phyloP scores from a whole-genome alignment of 1,139 yeast species.

The Suhomyces bolitotheri region DNA sequence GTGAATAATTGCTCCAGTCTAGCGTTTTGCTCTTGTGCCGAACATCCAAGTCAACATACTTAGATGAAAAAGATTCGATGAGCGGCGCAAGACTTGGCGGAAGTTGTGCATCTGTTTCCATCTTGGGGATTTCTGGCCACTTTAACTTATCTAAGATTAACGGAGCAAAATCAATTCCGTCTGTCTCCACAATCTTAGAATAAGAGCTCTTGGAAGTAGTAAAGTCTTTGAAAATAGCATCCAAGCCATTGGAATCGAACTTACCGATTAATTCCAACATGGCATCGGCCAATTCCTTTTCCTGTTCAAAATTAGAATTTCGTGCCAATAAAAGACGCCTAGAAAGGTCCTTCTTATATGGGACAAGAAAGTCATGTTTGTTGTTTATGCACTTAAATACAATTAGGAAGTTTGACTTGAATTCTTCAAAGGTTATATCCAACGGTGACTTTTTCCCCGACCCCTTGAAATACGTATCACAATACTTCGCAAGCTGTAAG shows the following conservation, averaged over 20 bases:
- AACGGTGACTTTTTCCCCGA: slow-evolving; percentile 11
- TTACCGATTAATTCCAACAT: slow-evolving; percentile 23
- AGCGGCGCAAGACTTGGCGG: slow-evolving; percentile 12
- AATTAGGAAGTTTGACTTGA: slow-evolving; percentile 24
- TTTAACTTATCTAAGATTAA: slow-evolving; percentile 35
- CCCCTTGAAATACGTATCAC: slow-evolving; percentile 34
- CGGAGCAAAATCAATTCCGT: slow-evolving; percentile 31
- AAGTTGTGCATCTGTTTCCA: slow-evolving; percentile 18
- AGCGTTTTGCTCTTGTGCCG: slow-evolving; percentile 18
- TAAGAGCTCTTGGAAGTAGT: slow-evolving; percentile 22
- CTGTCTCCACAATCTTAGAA: slow-evolving; percentile 13
- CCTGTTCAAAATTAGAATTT: slow-evolving; percentile 24
- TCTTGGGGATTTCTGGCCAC: slow-evolving; percentile 47
- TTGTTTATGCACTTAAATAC: slow-evolving; percentile 39
- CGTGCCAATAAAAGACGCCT: slow-evolving; percentile 35
- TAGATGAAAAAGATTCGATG: slow-evolving; percentile 14
- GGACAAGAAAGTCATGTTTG: slow-evolving; percentile 34
- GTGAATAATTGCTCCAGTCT: slow-evolving; percentile 26
- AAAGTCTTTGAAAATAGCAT: slow-evolving; percentile 38
- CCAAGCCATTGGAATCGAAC: slow-evolving; percentile 29
- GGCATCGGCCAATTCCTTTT: slow-evolving; percentile 17
- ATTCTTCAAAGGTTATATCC: slow-evolving; percentile 18
- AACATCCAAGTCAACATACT: slow-evolving; percentile 16
- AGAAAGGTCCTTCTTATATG: slow-evolving; percentile 40
- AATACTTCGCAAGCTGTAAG: slow-evolving; percentile 33